These are phyloP conservation scores for Cyclotella atomus DNA, from an alignment of 108 stramenopile species.

Conservation along the genomic window DNA sequence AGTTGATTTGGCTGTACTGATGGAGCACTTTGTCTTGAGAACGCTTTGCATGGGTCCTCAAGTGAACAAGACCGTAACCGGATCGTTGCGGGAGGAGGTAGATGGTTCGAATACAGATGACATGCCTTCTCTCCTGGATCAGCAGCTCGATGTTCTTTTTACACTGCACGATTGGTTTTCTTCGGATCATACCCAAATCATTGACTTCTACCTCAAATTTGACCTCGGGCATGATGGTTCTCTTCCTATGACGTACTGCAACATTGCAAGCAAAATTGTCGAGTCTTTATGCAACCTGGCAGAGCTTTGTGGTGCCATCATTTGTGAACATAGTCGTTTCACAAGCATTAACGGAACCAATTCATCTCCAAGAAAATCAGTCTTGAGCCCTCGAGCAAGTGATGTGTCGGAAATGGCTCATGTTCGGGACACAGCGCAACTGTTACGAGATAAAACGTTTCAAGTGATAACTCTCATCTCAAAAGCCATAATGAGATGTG, in stretches of 20 bases:
- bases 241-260: constrained; percentile 65
- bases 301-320: constrained; percentile 72
- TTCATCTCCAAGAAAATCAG: constrained; percentile 29
- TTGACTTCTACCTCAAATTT: constrained; percentile 88
- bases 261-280: constrained; percentile 66
- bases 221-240: constrained; percentile 57
- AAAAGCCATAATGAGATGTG: constrained; percentile 59
- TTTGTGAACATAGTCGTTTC: constrained; percentile 69
- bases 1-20: constrained; percentile 83
- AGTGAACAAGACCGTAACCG: constrained; percentile 40
- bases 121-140: constrained; percentile 59
- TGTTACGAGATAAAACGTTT: constrained; percentile 69
- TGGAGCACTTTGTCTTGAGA: constrained; percentile 81
- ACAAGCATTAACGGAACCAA: constrained; percentile 34
- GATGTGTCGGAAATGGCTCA: constrained; percentile 40
- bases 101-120: constrained; percentile 15
- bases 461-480: constrained; percentile 71
- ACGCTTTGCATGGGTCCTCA: constrained; percentile 81
- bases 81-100: constrained; percentile 7
- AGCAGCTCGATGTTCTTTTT: constrained; percentile 78
- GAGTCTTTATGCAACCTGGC: constrained; percentile 74
- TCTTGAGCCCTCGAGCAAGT: constrained; percentile 12
- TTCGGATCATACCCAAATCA: constrained; percentile 56
- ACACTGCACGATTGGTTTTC: constrained; percentile 83
- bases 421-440: constrained; percentile 67